Evolutionary conservation across 257 asterid genomes (phyloP).

Genomic region (Mentha longifolia): DNA sequence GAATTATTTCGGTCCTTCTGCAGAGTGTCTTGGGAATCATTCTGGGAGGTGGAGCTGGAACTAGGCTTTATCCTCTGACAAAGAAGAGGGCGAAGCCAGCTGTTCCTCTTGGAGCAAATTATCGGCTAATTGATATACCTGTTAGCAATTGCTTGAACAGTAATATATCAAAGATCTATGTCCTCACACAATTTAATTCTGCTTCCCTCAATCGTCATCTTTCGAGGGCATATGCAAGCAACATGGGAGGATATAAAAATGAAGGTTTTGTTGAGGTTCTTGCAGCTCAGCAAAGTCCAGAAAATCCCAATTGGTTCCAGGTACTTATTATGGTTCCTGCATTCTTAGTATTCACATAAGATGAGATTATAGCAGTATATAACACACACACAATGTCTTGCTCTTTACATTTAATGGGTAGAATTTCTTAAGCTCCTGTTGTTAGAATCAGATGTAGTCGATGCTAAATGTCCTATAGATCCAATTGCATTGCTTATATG

Average conservation of each 20-base stretch:
- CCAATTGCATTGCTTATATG: neutral
- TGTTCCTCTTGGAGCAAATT: slow-evolving; percentile 96
- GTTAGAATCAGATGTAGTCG: slow-evolving; percentile 3
- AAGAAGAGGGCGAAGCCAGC: slow-evolving; percentile 97
- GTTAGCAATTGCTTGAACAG: slow-evolving; percentile 98
- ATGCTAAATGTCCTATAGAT: neutral
- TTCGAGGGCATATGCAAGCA: slow-evolving; percentile 91
- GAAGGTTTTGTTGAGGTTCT: slow-evolving; percentile 98
- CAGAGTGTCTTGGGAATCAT: slow-evolving; percentile 96
- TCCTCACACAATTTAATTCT: slow-evolving; percentile 93
- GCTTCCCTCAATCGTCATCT: slow-evolving; percentile 97
- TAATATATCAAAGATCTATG: slow-evolving; percentile 88
- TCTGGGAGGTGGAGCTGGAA: slow-evolving; percentile 98
- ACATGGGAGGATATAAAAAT: slow-evolving; percentile 87
- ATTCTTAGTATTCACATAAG: slow-evolving; percentile 1
- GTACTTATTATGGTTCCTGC: slow-evolving; percentile 37
- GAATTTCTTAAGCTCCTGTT: slow-evolving; percentile 26
- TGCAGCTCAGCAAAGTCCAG: slow-evolving; percentile 99
- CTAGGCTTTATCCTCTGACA: slow-evolving; percentile 91
- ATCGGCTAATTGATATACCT: slow-evolving; percentile 89
- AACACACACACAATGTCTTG: neutral
- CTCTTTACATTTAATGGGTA: slow-evolving; percentile 17
- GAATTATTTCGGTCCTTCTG: slow-evolving; percentile 29
- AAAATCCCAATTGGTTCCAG: slow-evolving; percentile 98
- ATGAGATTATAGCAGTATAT: slow-evolving; percentile 21